phyloP scores from a whole-genome alignment of 176 grass and related monocot species.

The Calamus simplicifolius region DNA sequence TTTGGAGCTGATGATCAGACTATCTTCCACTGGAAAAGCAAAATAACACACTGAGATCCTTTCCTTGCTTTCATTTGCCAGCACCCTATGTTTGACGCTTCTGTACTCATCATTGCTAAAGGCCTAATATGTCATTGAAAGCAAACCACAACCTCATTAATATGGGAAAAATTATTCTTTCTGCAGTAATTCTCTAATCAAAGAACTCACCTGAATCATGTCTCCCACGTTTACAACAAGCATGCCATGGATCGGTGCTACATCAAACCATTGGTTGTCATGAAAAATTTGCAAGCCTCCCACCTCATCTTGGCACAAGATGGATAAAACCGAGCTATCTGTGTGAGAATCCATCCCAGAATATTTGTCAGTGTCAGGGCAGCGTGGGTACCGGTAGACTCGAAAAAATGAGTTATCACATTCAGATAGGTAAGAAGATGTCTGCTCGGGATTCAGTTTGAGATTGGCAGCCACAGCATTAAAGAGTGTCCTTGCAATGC shows the following conservation, averaged over 20 bases:
- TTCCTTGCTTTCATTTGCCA: constrained; percentile 23
- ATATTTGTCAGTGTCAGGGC: neutral
- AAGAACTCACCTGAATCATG: constrained; percentile 37
- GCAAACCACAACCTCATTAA: neutral
- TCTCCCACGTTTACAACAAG: constrained; percentile 71
- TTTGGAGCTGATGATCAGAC: constrained; percentile 15
- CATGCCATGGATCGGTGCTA: constrained; percentile 18
- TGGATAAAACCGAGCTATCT: constrained; percentile 70
- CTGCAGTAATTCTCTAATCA: neutral
- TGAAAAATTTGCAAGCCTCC: constrained; percentile 55
- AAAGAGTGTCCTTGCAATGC: constrained; percentile 49
- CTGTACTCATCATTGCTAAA: constrained; percentile 45
- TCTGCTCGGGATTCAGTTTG: constrained; percentile 14
- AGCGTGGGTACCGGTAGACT: constrained; percentile 63
- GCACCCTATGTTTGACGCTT: constrained; percentile 61
- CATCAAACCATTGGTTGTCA: constrained; percentile 27
- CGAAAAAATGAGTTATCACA: constrained; percentile 34
- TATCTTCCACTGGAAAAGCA: constrained; percentile 47
- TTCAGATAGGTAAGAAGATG: constrained; percentile 48
- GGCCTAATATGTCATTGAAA: constrained; percentile 5
- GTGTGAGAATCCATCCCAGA: constrained; percentile 80
- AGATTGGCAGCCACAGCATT: constrained; percentile 32
- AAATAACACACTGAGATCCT: constrained; percentile 76
- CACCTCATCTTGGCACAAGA: constrained; percentile 46
- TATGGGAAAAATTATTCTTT: neutral